A percentile compares a stretch with the other conserved stretches of the same genome.
Conservation (phyloP, 371 early-diverging fungal species). For the Actinomortierella ambigua region DNA sequence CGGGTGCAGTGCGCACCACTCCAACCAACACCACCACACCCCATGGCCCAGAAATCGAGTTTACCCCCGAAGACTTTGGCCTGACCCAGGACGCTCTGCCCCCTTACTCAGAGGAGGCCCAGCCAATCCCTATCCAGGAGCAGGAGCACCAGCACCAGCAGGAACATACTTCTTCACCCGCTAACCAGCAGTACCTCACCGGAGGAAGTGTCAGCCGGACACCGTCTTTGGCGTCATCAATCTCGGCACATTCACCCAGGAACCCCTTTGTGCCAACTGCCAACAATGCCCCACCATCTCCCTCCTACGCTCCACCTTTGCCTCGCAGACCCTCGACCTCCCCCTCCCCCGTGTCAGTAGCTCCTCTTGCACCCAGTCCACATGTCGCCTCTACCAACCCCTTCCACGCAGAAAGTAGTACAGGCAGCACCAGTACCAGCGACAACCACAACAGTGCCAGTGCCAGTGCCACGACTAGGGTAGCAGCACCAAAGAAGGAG, state of each 20-base stretch:
- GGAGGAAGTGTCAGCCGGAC: no score
- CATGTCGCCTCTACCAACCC: background rate
- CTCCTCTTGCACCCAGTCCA: background rate
- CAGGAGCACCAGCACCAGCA: no score
- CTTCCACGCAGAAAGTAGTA: background rate
- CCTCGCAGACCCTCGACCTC: constrained; percentile 2
- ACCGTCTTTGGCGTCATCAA: background rate
- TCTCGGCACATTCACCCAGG: background rate
- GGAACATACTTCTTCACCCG: no score
- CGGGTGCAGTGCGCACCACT: no score
- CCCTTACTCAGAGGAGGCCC: no score
- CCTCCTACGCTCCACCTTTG: background rate
- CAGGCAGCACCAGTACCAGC: constrained; percentile 1
- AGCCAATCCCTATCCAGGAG: no score
- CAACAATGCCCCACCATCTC: background rate
- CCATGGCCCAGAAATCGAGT: no score
- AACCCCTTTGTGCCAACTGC: background rate
- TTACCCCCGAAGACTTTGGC: no score
- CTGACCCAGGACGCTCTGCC: no score
- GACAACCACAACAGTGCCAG: constrained; percentile 1
- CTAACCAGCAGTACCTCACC: no score
- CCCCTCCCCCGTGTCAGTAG: background rate
- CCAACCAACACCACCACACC: no score
- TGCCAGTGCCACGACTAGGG: constrained; percentile 2
- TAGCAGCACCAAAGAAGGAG: constrained; percentile 6